These are phyloP conservation scores for Phytophthora melonis DNA, from an alignment of 352 stramenopile genomes.

Conservation along the genomic window DNA sequence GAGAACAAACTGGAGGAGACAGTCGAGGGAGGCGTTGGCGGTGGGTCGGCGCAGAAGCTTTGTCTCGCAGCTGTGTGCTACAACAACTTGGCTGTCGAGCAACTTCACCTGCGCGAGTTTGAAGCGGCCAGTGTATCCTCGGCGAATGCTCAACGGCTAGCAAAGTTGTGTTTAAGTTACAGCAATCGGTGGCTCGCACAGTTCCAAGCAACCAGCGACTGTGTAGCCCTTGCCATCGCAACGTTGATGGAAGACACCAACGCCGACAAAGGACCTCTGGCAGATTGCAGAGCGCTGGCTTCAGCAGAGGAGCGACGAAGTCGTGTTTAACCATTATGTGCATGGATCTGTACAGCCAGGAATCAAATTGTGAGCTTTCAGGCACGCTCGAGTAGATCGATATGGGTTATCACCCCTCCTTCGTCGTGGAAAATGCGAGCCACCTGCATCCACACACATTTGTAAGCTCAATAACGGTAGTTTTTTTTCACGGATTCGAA, in stretches of 20 bases:
- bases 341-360: background rate
- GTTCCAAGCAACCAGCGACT: slow-evolving; percentile 91
- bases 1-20: slow-evolving; percentile 84
- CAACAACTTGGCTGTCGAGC: slow-evolving; percentile 94
- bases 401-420: slow-evolving; percentile 22
- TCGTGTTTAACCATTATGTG: background rate
- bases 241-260: slow-evolving; percentile 76
- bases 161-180: slow-evolving; percentile 92
- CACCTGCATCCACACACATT: slow-evolving; percentile 22
- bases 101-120: slow-evolving; percentile 86
- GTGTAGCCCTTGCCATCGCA: slow-evolving; percentile 66
- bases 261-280: slow-evolving; percentile 23
- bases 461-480: background rate
- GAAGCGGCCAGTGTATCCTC: slow-evolving; percentile 78
- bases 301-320: slow-evolving; percentile 16
- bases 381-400: slow-evolving; percentile 12
- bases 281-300: slow-evolving; percentile 9
- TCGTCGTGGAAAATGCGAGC: slow-evolving; percentile 49
- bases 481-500: background rate
- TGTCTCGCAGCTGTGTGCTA: slow-evolving; percentile 92
- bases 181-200: slow-evolving; percentile 91
- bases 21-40: slow-evolving; percentile 29
- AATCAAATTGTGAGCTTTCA: background rate
- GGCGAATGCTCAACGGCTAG: slow-evolving; percentile 90
- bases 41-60: slow-evolving; percentile 88